phyloP scores from a whole-genome alignment of 2,329 filamentous ascomycete species.

The Didymellaceae sp. region DNA sequence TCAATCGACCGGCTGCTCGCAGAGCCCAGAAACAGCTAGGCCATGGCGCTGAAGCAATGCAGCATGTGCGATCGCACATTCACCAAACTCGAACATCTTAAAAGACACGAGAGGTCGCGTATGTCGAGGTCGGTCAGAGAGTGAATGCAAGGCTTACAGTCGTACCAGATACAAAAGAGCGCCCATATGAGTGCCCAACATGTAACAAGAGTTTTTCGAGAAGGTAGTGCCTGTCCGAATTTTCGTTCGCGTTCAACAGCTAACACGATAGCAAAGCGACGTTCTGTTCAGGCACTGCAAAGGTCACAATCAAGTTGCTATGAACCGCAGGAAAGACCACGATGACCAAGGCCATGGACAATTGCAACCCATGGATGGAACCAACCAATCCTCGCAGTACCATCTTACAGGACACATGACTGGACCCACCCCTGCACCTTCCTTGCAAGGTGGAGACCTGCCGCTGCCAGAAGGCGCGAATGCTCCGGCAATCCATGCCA shows the following conservation, averaged over 20 bases:
- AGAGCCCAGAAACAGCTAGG: constrained; percentile 18
- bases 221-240: constrained; percentile 50
- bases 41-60: constrained; percentile 50
- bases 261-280: constrained; percentile 48
- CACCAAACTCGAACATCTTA: constrained; percentile 62
- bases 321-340: constrained; percentile 45
- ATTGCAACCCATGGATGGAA: constrained; percentile 29
- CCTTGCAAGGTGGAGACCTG: constrained; percentile 14
- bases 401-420: constrained; percentile 13
- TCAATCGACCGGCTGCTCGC: constrained; percentile 14
- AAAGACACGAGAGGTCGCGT: constrained; percentile 63
- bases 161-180: constrained; percentile 59
- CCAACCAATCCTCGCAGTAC: constrained; percentile 25
- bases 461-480: constrained; percentile 6
- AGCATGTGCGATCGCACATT: constrained; percentile 60
- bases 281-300: constrained; percentile 60
- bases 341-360: constrained; percentile 36
- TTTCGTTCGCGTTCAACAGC: constrained; percentile 22
- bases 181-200: constrained; percentile 60
- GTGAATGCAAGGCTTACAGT: constrained; percentile 25
- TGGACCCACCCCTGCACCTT: constrained; percentile 13
- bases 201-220: constrained; percentile 63
- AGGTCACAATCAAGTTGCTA: constrained; percentile 54
- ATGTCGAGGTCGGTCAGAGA: constrained; percentile 34
- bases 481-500: constrained; percentile 8